Conservation (phyloP, 2,329 filamentous ascomycete genomes). For the Calcarisporium arbuscula region DNA sequence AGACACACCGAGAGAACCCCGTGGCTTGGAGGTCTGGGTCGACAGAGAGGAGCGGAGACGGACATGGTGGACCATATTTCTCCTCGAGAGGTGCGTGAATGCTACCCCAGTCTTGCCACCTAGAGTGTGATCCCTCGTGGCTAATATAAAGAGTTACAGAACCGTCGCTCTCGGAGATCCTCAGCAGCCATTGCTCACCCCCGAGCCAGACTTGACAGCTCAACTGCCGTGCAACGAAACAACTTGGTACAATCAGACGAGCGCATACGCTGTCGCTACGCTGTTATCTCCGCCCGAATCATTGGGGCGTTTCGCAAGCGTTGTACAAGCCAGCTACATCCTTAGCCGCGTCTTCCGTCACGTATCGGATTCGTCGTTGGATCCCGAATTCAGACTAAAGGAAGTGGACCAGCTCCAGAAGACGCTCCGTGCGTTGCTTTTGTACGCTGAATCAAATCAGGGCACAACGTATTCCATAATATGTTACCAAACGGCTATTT, state of each 20-base stretch:
- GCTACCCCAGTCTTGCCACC: background rate
- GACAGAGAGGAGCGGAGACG: conserved; percentile 2
- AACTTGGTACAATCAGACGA: conserved; percentile 1
- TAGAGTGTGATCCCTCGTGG: background rate
- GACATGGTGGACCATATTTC: conserved; percentile 5
- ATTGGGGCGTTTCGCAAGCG: conserved; percentile 3
- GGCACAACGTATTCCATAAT: background rate
- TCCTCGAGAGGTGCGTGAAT: conserved; percentile 4
- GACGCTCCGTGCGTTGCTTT: conserved; percentile 2
- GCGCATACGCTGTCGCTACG: background rate
- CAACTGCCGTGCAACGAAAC: conserved; percentile 3
- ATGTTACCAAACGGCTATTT: conserved; percentile 4
- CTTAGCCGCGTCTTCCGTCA: conserved; percentile 4
- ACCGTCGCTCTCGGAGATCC: conserved; percentile 2
- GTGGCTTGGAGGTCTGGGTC: background rate
- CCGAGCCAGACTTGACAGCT: conserved; percentile 1
- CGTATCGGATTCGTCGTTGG: conserved; percentile 1
- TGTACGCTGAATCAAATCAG: background rate
- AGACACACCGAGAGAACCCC: background rate
- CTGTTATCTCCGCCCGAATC: conserved; percentile 3
- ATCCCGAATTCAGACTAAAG: background rate
- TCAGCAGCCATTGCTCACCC: background rate
- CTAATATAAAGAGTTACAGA: background rate
- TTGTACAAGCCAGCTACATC: conserved; percentile 5
- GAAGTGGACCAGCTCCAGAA: conserved; percentile 3